A percentile compares a stretch with the other conserved stretches of the same genome.
Conservation (phyloP, 208 protist genomes). For the Acanthamoeba divionensis region DNA sequence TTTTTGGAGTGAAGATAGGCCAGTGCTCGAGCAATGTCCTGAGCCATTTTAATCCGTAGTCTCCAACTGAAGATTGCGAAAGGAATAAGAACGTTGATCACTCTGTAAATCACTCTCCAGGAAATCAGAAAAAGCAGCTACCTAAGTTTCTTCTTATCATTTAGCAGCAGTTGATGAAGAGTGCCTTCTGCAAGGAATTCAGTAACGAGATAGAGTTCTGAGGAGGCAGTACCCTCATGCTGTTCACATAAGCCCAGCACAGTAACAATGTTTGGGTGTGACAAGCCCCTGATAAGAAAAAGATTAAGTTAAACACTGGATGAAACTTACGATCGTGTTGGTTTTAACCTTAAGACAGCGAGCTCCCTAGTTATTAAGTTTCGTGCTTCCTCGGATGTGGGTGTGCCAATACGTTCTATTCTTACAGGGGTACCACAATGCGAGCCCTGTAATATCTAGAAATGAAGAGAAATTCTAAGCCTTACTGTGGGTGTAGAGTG, state of each 20-base stretch:
- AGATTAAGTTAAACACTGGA: not conserved
- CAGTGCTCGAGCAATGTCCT: not conserved
- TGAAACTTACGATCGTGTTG: not conserved
- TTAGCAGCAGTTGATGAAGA: not conserved
- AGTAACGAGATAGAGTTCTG: conserved; percentile 7
- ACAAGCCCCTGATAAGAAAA: not conserved
- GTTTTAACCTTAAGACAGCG: not conserved
- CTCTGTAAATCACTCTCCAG: not conserved
- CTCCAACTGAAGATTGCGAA: not conserved
- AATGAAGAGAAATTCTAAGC: no score
- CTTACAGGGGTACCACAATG: not conserved
- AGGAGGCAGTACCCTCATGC: no score
- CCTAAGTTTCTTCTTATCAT: not conserved
- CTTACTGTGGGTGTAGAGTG: no score
- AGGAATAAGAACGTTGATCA: not conserved
- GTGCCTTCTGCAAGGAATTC: not conserved
- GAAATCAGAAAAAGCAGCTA: not conserved
- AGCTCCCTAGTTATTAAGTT: not conserved
- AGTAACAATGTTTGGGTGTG: not conserved
- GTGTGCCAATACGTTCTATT: not conserved
- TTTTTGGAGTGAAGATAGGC: not conserved
- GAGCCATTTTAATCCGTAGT: not conserved
- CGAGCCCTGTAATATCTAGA: not conserved
- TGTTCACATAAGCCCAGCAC: not conserved
- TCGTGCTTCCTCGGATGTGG: not conserved